Base-by-base conservation (phyloP, 164 flowering plant species). In the Tetrastigma voinierianum region DNA sequence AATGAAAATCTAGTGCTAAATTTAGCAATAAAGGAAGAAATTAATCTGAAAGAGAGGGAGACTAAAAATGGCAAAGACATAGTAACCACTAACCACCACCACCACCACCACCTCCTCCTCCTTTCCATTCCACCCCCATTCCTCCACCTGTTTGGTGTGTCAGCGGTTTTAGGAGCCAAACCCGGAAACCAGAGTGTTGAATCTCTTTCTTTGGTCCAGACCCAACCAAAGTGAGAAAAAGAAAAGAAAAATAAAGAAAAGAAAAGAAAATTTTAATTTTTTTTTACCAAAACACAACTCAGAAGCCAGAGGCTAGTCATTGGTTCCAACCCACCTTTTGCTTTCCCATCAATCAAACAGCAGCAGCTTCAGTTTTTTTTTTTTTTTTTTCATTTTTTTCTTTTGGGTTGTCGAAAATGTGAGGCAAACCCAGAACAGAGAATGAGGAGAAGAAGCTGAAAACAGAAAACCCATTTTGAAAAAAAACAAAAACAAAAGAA, bases 71-170 rank as follows among this genome's bases (percentile, higher is more conserved):
- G 80, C 55, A 60, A 52, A 61, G 63, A 62, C 62, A 61, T 51
- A 64, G n/a, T n/a, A n/a, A n/a, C n/a, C n/a, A n/a, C n/a, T n/a
- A n/a, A n/a, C n/a, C n/a, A n/a, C n/a, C n/a, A n/a, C n/a, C n/a
- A 40, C 9, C 67, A 19, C 61, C 55, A 62, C 59, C 69, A 55
- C 18, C 57, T 32, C 21, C 64, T 62, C 64, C 70, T 55, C 75
- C 67, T n/a, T n/a, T n/a, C n/a, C n/a, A n/a, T n/a, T 32, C 21
- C 64, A 58, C 64, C 70, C 55, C 75, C 67, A 23, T 75, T 70
- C 83, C 62, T 78, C 86, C 82, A 85, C 67, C 69, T 81, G 86
- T 77, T 69, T 57, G 84, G 88, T 64, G 10, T 69, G 64, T 57
- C 65, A 84, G 72, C 45, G 57, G 65, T 77, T 82, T 72, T 72